Conservation (phyloP, 768 basidiomycete species). For the Suillus americanus region DNA sequence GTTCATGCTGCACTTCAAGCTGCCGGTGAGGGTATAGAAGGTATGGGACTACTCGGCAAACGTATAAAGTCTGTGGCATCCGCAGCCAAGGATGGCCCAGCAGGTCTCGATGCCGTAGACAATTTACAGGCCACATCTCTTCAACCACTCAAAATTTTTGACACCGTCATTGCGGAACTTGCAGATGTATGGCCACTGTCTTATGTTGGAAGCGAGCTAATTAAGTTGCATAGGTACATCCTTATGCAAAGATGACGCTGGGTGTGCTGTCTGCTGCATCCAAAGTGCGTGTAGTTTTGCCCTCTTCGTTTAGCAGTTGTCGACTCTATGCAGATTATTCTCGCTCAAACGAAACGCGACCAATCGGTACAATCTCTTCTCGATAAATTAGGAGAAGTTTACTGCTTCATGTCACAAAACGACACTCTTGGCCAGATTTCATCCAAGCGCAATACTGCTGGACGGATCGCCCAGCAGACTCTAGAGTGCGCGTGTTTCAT, state of each 20-base stretch:
- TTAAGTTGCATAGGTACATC: background rate
- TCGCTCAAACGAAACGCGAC: conserved; percentile 7
- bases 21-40: background rate
- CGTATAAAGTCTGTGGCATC: background rate
- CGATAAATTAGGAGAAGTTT: background rate
- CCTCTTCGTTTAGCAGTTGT: background rate
- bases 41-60: background rate
- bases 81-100: background rate
- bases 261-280: conserved; percentile 1
- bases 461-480: conserved; percentile 17
- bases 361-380: conserved; percentile 1
- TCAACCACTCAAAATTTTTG: background rate
- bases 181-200: background rate
- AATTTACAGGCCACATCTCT: conserved; percentile 1
- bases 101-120: background rate
- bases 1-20: background rate
- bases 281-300: background rate
- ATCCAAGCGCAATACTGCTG: background rate
- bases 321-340: background rate
- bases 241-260: conserved; percentile 10
- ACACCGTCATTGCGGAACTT: background rate
- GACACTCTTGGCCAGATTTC: conserved; percentile 2
- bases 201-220: background rate
- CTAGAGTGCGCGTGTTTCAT: conserved; percentile 30
- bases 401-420: background rate